Conservation (phyloP, 345 rosid genomes). For the Populus davidiana region DNA sequence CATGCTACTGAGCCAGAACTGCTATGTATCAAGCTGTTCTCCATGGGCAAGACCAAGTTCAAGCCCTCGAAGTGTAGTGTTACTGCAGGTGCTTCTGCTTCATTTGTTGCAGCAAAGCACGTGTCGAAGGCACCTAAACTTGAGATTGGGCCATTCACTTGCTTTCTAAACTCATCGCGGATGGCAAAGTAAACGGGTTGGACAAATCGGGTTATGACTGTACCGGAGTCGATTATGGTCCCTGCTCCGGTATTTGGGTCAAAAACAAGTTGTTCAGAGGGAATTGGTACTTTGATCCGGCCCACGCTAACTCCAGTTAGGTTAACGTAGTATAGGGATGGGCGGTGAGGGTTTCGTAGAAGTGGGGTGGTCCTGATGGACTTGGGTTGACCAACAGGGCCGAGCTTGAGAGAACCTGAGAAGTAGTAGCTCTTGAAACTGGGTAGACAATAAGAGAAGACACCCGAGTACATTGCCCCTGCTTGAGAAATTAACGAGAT, state of each 20-base stretch:
- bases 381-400: conserved; percentile 66
- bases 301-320: conserved; percentile 81
- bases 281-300: conserved; percentile 43
- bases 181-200: conserved; percentile 55
- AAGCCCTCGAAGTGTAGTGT: conserved; percentile 58
- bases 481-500: conserved; percentile 65
- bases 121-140: conserved; percentile 80
- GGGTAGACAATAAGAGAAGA: conserved; percentile 83
- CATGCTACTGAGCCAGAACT: conserved; percentile 73
- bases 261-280: conserved; percentile 40
- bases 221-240: conserved; percentile 81
- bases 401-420: conserved; percentile 79
- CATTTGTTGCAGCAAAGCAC: conserved; percentile 53
- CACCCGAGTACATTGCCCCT: conserved; percentile 57
- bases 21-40: conserved; percentile 81
- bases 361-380: conserved; percentile 62
- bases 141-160: conserved; percentile 64
- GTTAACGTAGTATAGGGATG: conserved; percentile 80
- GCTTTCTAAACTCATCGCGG: conserved; percentile 74
- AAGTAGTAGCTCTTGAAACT: conserved; percentile 77
- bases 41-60: conserved; percentile 60
- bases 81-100: conserved; percentile 45
- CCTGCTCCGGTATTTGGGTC: conserved; percentile 71
- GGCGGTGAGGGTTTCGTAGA: conserved; percentile 63
- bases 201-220: conserved; percentile 75